phyloP scores from a whole-genome alignment of 495 filamentous ascomycete genomes.

The Aspergillus diversus region DNA sequence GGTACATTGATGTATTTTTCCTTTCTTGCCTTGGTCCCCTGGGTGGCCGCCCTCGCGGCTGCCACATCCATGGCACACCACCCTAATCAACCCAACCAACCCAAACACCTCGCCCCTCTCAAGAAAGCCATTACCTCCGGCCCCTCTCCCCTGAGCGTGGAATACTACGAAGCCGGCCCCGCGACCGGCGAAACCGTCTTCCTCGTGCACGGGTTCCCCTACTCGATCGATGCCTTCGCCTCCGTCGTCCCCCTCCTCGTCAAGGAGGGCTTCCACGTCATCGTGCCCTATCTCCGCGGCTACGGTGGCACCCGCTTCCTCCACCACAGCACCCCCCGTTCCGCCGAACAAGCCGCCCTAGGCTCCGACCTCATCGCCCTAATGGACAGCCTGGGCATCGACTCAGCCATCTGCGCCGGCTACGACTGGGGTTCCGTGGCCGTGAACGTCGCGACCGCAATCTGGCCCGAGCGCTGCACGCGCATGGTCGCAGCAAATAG shows the following conservation, averaged over 20 bases:
- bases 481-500: conserved; percentile 12
- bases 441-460: conserved; percentile 3
- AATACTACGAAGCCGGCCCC: conserved; percentile 9
- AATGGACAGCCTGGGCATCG: conserved; percentile 9
- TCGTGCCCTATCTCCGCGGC: conserved; percentile 5
- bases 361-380: conserved; percentile 10
- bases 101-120: not conserved
- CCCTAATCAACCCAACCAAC: not conserved
- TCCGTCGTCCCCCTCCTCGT: conserved; percentile 9
- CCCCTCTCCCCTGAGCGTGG: not conserved
- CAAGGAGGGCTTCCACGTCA: conserved; percentile 6
- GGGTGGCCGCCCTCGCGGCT: not conserved
- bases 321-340: conserved; percentile 2
- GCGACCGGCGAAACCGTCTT: not conserved
- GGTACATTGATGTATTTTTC: too few relatives aligned
- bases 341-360: conserved; percentile 10
- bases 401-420: conserved; percentile 8
- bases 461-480: conserved; percentile 13
- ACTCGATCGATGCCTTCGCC: conserved; percentile 9
- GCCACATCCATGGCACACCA: not conserved
- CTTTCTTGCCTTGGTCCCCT: not conserved
- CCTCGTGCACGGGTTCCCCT: conserved; percentile 12
- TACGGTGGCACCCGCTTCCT: conserved; percentile 9
- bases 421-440: conserved; percentile 13
- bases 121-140: not conserved